Base-by-base conservation (phyloP, 2,329 filamentous ascomycete species). In the Talaromyces piceae region DNA sequence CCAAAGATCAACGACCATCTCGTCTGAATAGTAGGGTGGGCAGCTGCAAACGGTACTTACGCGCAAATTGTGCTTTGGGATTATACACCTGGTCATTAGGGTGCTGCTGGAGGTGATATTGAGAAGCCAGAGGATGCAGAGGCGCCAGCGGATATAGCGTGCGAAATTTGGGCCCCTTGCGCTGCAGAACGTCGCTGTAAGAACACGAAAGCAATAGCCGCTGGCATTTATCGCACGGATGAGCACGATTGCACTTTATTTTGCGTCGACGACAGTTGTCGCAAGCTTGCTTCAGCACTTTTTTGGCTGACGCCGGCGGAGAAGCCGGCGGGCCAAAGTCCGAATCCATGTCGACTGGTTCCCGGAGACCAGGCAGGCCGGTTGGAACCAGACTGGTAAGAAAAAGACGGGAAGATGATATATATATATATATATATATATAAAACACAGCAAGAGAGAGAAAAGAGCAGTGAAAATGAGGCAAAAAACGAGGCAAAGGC, bases 261-360 rank as follows among this genome's bases (percentile, higher is more conserved):
- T 73, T 73, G 44, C 70, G 66, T 13, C 64, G 61, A 26, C 70
- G 64, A 59, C 70, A 73, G 49, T 69, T 70, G 49, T 71, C 67
- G 52, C 68, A 71, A 43, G 68, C 67, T 56, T 70, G 67, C 52
- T 68, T 70, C 22, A 53, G 51, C 22, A 59, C 46, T 41, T 61
- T 60, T 37, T 59, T 57, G 49, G 58, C 51, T 57, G 30, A n/a
- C n/a, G 43, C 6, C 37, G 52, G 12, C 52, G 52, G 31, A 8
- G 41, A 49, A 27, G 43, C 25, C 25, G 27, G 44, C 13, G 44
- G 20, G 13, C 13, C 44, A 49, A 44, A 50, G 49, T 49, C 43
- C 53, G 56, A 51, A 43, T 26, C 39, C 39, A 43, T 43, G 18
- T 43, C 62, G 44, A 27, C n/a, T n/a, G n/a, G n/a, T n/a, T n/a